Evolutionary conservation across 495 filamentous ascomycete species (phyloP), one percentile per base, ranked within the genome.

Genomic region (Platismatia glauca): DNA sequence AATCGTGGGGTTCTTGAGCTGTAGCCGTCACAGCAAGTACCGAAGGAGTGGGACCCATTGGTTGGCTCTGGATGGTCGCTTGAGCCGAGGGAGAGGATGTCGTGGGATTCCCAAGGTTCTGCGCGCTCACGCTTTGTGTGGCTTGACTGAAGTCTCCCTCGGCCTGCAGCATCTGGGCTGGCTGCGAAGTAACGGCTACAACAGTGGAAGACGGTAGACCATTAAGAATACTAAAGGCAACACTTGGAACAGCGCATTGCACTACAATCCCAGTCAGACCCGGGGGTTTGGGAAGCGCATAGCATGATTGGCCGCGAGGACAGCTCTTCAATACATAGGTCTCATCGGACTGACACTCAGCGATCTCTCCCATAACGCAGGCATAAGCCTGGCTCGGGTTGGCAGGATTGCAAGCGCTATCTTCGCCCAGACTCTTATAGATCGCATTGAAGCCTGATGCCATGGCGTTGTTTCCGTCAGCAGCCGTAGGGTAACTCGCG

Each of bases 301-400:
- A 67, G 55, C 68, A 70, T 20, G 65, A 60, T 55, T 67, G 56
- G 37, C 61, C 56, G 34, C 59, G 31, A n/a, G 57, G 44, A 55
- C 68, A 70, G 12, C 64, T 55, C 34, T 57, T 65, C 11, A 68
- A 41, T 31, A 46, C 58, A 53, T 70, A 70, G 4, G 55, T 64
- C 12, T 62, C 64, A 48, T 62, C 64, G 16, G 33, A n/a, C 22
- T 61, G 63, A 55, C 68, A 70, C 43, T 62, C 55, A 34, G 64
- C 66, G 9, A 66, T 41, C 50, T 69, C 64, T 22, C 66, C 66
- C 48, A 31, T n/a, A 31, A 70, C 60, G 41, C 68, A 70, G 37
- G 59, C 64, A 35, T 43, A 57, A 3, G 52, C 64, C 39, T 67
- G 55, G 24, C 46, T 60, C 24, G 37, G 37, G 52, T 70, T 57